Conservation (phyloP, 2,329 filamentous ascomycete genomes). For the Botryotinia globosa region DNA sequence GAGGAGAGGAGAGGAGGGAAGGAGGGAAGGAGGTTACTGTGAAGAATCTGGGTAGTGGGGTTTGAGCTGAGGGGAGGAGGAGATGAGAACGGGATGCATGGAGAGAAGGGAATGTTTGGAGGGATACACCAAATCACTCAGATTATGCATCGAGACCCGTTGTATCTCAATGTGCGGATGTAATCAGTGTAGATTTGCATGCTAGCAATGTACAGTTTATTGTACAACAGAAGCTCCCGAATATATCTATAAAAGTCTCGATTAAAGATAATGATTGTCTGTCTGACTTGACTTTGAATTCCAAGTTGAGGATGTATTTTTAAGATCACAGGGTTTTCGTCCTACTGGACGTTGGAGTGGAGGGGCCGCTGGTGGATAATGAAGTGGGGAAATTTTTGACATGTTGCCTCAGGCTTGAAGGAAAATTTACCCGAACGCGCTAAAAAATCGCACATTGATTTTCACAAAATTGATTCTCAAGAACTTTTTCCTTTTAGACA, state of each 20-base stretch:
- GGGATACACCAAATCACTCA: background rate
- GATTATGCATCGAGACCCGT: background rate
- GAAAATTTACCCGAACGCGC: conserved; percentile 15
- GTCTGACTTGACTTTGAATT: background rate
- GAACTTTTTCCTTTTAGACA: conserved; percentile 11
- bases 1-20: too few species aligned
- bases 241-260: background rate
- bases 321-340: background rate
- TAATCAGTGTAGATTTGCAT: background rate
- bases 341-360: background rate
- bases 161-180: background rate
- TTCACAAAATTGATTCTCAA: conserved; percentile 6
- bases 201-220: background rate
- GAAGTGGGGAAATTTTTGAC: background rate
- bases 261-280: background rate
- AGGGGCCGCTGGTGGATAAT: background rate
- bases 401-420: background rate
- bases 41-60: too few species aligned
- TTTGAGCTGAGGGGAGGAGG: too few species aligned
- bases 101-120: too few species aligned
- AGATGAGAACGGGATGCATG: too few species aligned
- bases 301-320: background rate
- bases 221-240: background rate
- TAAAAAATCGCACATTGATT: conserved; percentile 1
- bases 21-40: too few species aligned